A percentile compares a stretch with the other conserved stretches of the same genome.
Conservation (phyloP, 2,329 filamentous ascomycete genomes). For the Exophiala calicioides region DNA sequence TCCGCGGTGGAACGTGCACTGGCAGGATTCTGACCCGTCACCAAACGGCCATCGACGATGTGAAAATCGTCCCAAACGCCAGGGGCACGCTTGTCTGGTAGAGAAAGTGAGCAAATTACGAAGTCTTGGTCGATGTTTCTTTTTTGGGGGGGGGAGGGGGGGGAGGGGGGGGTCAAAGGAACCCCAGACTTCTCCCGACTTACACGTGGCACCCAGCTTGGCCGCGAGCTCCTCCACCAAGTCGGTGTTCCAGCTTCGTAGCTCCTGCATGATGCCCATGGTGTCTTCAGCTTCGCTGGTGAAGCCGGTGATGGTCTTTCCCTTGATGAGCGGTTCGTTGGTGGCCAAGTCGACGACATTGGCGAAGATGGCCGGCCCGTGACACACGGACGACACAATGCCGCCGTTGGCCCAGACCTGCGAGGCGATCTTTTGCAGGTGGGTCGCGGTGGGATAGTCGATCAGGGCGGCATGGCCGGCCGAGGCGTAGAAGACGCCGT, state of each 20-base stretch:
- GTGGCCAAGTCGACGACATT: slow-evolving; percentile 38
- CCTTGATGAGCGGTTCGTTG: slow-evolving; percentile 40
- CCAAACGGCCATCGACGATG: slow-evolving; percentile 41
- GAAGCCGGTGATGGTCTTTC: slow-evolving; percentile 44
- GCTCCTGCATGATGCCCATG: slow-evolving; percentile 37
- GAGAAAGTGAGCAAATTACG: not conserved
- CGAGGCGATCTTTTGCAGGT: slow-evolving; percentile 45
- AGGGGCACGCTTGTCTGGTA: slow-evolving; percentile 33
- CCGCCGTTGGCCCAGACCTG: slow-evolving; percentile 45
- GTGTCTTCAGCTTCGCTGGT: slow-evolving; percentile 42
- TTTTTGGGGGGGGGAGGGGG: not conserved
- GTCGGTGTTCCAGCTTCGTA: slow-evolving; percentile 37
- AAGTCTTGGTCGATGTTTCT: not conserved
- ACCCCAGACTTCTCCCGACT: too few relatives aligned
- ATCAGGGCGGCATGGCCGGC: slow-evolving; percentile 50
- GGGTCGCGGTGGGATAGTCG: slow-evolving; percentile 48
- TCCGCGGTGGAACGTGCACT: slow-evolving; percentile 43
- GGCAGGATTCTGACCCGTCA: slow-evolving; percentile 47
- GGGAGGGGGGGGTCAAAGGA: not conserved
- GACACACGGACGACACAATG: slow-evolving; percentile 45
- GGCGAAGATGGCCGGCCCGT: slow-evolving; percentile 44
- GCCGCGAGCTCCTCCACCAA: slow-evolving; percentile 39
- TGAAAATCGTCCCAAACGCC: slow-evolving; percentile 37
- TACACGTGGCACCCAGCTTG: slow-evolving; percentile 37
- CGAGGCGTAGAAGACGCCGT: slow-evolving; percentile 47